Evolutionary conservation across 78 protist species (phyloP), one percentile per base, ranked within the genome.

Genomic region (Cavenderia fasciculata): DNA sequence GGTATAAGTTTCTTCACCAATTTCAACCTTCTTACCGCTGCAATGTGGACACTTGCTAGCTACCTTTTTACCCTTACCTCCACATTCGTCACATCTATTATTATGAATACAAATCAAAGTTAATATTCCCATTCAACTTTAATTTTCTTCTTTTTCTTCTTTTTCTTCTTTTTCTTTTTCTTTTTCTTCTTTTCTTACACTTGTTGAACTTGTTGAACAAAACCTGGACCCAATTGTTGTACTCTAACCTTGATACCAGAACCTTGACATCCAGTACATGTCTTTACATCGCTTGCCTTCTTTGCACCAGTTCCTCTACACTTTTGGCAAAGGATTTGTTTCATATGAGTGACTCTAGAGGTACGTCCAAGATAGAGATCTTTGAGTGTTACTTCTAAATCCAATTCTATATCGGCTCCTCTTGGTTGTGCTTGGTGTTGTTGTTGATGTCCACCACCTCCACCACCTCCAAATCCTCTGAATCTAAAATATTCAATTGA

Each of bases 141-240:
- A n/a, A n/a, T n/a, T n/a, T n/a, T n/a, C n/a, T n/a, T n/a, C n/a
- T n/a, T n/a, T n/a, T n/a, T n/a, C n/a, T n/a, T n/a, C n/a, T n/a
- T n/a, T n/a, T n/a, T n/a, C n/a, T n/a, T n/a, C n/a, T n/a, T n/a
- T n/a, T n/a, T n/a, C n/a, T n/a, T n/a, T n/a, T n/a, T 47, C 19
- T 10, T n/a, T 25, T 40, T 23, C 6, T 34, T 57, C 27, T 23
- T 43, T 2, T 5, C 86, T 8, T 68, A 90, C 94, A 46, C 4
- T 23, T 51, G 27, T 79, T 93, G 97, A 34, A 84, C 44, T 71
- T 95, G 97, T 78, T 85, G 93, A 19, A 88, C 84, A 38, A 95
- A 90, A 18, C 97, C 97, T 34, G 97, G 97, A 5, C 94, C 97
- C 2, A 95, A 31, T 43, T 93, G 97, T 59, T 95, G 96, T 46